Percentiles rank a stretch among this genome's conserved stretches.
These are phyloP conservation scores for Russula sp. DNA, from an alignment of 768 basidiomycete genomes.

Conservation along the genomic window DNA sequence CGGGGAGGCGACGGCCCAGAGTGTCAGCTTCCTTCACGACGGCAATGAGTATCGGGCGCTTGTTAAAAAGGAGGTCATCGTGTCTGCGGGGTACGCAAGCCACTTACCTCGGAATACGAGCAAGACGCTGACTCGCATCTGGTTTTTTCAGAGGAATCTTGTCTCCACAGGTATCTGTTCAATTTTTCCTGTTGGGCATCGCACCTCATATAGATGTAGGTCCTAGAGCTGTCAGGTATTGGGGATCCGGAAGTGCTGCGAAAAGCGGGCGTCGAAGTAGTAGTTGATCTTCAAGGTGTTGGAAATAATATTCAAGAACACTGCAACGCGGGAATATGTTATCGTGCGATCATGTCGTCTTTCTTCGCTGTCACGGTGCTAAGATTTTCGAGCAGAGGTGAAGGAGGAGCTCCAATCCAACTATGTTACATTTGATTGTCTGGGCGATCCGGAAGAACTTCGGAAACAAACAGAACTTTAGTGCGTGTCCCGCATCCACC, in stretches of 20 bases:
- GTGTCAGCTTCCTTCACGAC: conserved; percentile 13
- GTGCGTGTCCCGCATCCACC: background rate
- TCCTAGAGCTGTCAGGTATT: conserved; percentile 22
- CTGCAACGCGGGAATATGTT: background rate
- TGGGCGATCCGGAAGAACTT: conserved; percentile 3
- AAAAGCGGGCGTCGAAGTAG: conserved; percentile 4
- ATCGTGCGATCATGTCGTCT: conserved; percentile 3
- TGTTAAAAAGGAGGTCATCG: conserved; percentile 14
- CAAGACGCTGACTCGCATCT: background rate
- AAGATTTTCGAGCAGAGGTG: conserved; percentile 5
- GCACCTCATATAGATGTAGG: background rate
- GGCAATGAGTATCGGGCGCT: conserved; percentile 7
- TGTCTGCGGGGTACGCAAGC: conserved; percentile 17
- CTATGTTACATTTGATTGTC: conserved; percentile 9
- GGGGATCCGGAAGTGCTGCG: conserved; percentile 12
- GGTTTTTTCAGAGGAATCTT: conserved; percentile 2
- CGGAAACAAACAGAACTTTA: conserved; percentile 14
- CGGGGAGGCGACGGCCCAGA: background rate
- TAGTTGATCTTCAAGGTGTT: conserved; percentile 14
- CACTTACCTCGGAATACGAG: too few relatives aligned
- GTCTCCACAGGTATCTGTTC: conserved; percentile 12
- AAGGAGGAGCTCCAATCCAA: conserved; percentile 9
- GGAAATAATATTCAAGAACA: conserved; percentile 21
- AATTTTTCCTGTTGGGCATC: background rate
- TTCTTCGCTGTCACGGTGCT: background rate